Percentiles rank a stretch among this genome's conserved stretches.
Evolutionary conservation across 2,329 filamentous ascomycete species (phyloP).

Genomic region (Verticillium nubilum): DNA sequence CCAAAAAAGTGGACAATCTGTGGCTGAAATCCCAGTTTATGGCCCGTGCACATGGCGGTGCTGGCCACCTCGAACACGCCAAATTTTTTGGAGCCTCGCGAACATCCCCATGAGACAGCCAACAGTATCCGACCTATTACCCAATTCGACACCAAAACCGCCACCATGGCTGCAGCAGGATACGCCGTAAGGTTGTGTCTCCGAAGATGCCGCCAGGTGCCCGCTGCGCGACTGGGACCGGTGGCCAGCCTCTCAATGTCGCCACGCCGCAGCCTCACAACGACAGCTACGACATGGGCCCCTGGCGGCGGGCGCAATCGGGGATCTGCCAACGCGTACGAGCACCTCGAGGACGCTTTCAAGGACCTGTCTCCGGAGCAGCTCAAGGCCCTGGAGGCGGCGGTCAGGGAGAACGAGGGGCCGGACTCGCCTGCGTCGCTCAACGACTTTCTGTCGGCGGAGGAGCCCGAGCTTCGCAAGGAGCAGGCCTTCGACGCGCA

Average conservation of each 20-base stretch:
- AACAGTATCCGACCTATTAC: background rate
- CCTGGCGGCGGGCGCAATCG: conserved; percentile 7
- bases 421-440: conserved; percentile 9
- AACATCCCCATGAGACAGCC: background rate
- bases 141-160: background rate
- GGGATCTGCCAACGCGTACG: conserved; percentile 4
- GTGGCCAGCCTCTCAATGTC: conserved; percentile 1
- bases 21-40: background rate
- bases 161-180: conserved; percentile 31
- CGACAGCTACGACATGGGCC: conserved; percentile 18
- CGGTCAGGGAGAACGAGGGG: conserved; percentile 22
- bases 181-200: conserved; percentile 29
- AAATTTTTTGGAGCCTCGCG: background rate
- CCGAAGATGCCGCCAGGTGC: conserved; percentile 22
- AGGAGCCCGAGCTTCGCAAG: conserved; percentile 5
- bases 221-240: conserved; percentile 8
- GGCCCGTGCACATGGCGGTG: background rate
- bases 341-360: conserved; percentile 9
- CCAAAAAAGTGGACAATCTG: background rate
- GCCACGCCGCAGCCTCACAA: conserved; percentile 23
- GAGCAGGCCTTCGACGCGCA: conserved; percentile 10
- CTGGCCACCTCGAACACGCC: background rate
- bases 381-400: conserved; percentile 19
- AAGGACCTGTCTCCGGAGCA: conserved; percentile 10
- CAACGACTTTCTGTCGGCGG: conserved; percentile 4